Percentiles rank a stretch among this genome's conserved stretches.
phyloP scores from a whole-genome alignment of 192 early-diverging fungal species.

The Backusella macrospora region DNA sequence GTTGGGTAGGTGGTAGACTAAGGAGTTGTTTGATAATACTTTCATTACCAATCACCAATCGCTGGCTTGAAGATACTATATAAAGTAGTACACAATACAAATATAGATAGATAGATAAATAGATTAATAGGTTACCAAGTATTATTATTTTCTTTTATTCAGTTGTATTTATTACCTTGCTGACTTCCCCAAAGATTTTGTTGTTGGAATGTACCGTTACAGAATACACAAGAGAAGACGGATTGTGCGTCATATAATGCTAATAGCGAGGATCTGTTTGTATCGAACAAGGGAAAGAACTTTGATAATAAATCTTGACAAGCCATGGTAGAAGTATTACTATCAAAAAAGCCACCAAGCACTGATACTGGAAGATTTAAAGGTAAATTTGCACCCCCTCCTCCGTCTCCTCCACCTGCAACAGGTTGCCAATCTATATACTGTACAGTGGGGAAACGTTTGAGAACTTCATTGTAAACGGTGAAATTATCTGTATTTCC shows the following conservation, averaged over 20 bases:
- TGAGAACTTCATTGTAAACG: constrained; percentile 35
- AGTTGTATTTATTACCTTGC: constrained; percentile 35
- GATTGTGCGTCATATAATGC: constrained; percentile 44
- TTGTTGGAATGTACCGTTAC: constrained; percentile 16
- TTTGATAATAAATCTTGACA: constrained; percentile 45
- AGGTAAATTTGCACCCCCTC: not conserved
- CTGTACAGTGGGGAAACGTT: constrained; percentile 44
- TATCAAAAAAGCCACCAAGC: constrained; percentile 47
- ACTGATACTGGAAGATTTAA: constrained; percentile 28
- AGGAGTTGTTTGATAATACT: constrained; percentile 29
- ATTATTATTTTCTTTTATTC: too few species aligned
- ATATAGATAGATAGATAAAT: not conserved
- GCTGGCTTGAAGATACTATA: constrained; percentile 2
- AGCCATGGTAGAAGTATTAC: constrained; percentile 34
- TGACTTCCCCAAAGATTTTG: constrained; percentile 19
- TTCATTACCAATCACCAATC: constrained; percentile 19
- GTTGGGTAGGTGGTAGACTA: constrained; percentile 42
- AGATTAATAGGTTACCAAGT: not conserved
- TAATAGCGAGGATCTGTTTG: constrained; percentile 39
- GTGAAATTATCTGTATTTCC: constrained; percentile 20
- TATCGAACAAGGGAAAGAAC: constrained; percentile 49
- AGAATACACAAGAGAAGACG: constrained; percentile 41
- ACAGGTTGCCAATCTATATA: constrained; percentile 35
- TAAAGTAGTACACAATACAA: not conserved
- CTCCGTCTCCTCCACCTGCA: not conserved